Base-by-base conservation (phyloP, 352 stramenopile species). In the Pythium periplocum region DNA sequence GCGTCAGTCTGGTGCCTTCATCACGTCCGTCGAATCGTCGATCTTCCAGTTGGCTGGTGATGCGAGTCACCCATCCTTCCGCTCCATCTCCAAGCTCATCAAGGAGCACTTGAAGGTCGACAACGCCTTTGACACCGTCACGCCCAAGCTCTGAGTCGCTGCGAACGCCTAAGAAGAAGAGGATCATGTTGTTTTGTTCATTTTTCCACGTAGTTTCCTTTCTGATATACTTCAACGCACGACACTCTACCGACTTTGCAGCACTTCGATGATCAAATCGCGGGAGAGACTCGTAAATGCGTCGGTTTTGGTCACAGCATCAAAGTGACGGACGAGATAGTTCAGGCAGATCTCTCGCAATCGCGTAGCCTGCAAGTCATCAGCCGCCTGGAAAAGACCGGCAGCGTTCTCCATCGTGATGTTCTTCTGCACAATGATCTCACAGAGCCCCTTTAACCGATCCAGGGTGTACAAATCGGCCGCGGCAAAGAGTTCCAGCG, bases 401-500 rank as follows among this genome's bases (percentile, higher is more conserved):
- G 85, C 83, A 2, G 87, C 83, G 45, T 97, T 97, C 17, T 96
- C 86, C 39, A 92, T 71, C 17, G 67, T 81, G 38, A 97, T 90
- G 49, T 81, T 87, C 63, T 96, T 96, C 62, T 95, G 88, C 40
- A 96, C 83, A 41, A 94, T 78, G 53, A 92, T 78, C 68, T 97
- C 88, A 51, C 88, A 97, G 6, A 97, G 68, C 2, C 90, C 89
- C 45, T 97, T 95, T 49, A 98, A 73, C 0, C 92, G 86, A 55
- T 98, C 92, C 40, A 98, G 70, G 45, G 93, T 95, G 65, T 98
- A 98, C 56, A 98, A 64, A 68, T 98, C 94, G 1, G 93, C 87
- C 0, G 90, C 87, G 10, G 95, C 96, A 62, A 97, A 98, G 5
- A 98, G 68, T 59, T 98, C 92, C 31, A 98, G 80, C 33, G 93